Conservation (phyloP, 2,329 filamentous ascomycete genomes). For the Lasiodiplodia sp. region DNA sequence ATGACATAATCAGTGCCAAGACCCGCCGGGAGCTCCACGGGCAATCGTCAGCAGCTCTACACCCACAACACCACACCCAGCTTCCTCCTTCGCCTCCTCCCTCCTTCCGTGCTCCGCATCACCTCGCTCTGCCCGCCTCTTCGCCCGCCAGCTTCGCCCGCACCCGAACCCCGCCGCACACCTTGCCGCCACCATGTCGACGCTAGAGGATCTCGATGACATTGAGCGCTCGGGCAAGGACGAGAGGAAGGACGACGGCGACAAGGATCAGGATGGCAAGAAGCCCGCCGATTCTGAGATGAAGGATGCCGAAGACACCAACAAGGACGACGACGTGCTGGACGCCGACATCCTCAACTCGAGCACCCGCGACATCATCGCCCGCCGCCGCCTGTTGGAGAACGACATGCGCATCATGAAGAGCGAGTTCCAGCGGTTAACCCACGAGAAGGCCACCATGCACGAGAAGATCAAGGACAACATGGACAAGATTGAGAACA, state of each 20-base stretch:
- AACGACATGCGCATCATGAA: conserved; percentile 99
- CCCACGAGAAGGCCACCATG: conserved; percentile 96
- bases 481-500: conserved; percentile 98
- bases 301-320: conserved; percentile 76
- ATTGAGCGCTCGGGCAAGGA: conserved; percentile 82
- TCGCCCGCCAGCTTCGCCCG: background rate
- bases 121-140: background rate
- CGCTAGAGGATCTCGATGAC: conserved; percentile 90
- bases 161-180: background rate
- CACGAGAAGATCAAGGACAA: conserved; percentile 99
- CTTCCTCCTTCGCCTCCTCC: conserved; percentile 1
- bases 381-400: conserved; percentile 88
- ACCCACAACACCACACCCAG: background rate
- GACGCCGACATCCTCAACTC: conserved; percentile 93
- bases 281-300: conserved; percentile 84
- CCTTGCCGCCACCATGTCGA: conserved; percentile 70
- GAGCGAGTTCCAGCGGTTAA: conserved; percentile 92
- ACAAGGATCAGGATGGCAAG: conserved; percentile 63
- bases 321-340: conserved; percentile 79
- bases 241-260: conserved; percentile 67
- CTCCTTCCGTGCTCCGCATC: background rate
- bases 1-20: conserved; percentile 30
- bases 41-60: conserved; percentile 18
- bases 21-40: conserved; percentile 22
- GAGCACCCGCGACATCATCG: conserved; percentile 93